Conservation (phyloP, 768 basidiomycete species). For the Cubamyces lactineus region DNA sequence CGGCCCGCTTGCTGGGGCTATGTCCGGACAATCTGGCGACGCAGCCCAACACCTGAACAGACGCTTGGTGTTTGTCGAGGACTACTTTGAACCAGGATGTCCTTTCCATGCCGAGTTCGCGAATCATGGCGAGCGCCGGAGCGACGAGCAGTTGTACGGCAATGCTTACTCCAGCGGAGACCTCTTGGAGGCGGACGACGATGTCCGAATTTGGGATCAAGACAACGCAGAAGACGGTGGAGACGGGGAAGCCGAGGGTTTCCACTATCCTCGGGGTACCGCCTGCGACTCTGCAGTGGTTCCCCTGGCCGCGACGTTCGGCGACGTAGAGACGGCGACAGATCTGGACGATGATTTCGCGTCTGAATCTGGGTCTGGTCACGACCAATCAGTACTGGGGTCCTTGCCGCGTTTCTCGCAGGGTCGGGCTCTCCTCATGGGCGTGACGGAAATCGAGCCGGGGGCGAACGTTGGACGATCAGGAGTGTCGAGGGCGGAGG, state of each 20-base stretch:
- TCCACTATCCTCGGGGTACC: background rate
- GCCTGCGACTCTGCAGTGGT: background rate
- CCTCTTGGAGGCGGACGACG: too few relatives aligned
- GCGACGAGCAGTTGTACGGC: too few relatives aligned
- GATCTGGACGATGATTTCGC: conserved; percentile 3
- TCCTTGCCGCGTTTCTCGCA: conserved; percentile 36
- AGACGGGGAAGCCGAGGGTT: background rate
- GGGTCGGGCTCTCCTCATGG: conserved; percentile 56
- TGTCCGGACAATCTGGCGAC: too few relatives aligned
- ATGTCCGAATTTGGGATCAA: background rate
- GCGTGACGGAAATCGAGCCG: conserved; percentile 32
- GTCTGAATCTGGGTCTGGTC: background rate
- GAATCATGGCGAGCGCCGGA: too few relatives aligned
- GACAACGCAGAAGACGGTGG: background rate
- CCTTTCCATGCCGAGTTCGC: too few relatives aligned
- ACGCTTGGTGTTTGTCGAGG: too few relatives aligned
- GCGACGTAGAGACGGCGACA: background rate
- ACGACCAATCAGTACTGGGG: conserved; percentile 9
- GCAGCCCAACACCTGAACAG: too few relatives aligned
- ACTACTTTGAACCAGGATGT: too few relatives aligned
- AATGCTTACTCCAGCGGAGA: too few relatives aligned
- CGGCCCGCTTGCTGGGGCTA: too few relatives aligned
- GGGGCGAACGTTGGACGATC: background rate
- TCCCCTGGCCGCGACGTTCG: background rate
- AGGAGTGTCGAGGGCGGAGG: conserved; percentile 51